Base-by-base conservation (phyloP, 1,139 yeast species). In the Wickerhamiella pararugosa region DNA sequence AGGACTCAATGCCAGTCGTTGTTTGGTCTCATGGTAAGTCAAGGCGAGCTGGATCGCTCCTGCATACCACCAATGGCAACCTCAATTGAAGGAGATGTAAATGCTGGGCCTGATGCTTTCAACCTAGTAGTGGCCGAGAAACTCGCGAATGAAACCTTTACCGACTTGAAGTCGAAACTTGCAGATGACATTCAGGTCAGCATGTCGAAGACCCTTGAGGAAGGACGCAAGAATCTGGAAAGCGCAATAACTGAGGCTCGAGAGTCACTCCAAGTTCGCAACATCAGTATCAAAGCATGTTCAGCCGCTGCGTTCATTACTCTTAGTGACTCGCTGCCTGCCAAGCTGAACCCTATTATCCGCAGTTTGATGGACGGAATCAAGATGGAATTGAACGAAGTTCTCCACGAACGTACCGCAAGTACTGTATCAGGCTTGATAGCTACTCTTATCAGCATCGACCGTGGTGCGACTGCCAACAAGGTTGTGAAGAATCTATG, bases 31-130 rank as follows among this genome's bases (percentile, higher is more conserved):
- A 79, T 79, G 59, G 61, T 86, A 11, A 67, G 92, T 2, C 73
- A 77, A n/a, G 69, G 74, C 34, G 83, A 81, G 57, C 62, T 86
- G 9, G 96, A 96, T 0, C 36, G 45, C 2, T 11, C 32, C 2
- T 10, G 39, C 21, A 25, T 51, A 8, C 53, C 53, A 1, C 81
- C 76, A 45, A 61, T 92, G 30, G 93, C 98, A 0, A 77, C 84
- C 5, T 77, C 87, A 11, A 95, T 87, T 4, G 92, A 84, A 59
- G 98, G 98, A 31, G 98, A 90, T 57, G 69, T 77, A 1, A 94
- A 83, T 49, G 94, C 97, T 4, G 97, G 96, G 1, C 87, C 94
- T 1, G 87, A 79, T 51, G 97, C 97, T 0, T 92, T 92, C 61
- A 74, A 84, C 7, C 60, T 90, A 39, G 80, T 72, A 35, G 74